Base-by-base conservation (phyloP, 2,329 filamentous ascomycete genomes). In the Trichoderma simmonsii region DNA sequence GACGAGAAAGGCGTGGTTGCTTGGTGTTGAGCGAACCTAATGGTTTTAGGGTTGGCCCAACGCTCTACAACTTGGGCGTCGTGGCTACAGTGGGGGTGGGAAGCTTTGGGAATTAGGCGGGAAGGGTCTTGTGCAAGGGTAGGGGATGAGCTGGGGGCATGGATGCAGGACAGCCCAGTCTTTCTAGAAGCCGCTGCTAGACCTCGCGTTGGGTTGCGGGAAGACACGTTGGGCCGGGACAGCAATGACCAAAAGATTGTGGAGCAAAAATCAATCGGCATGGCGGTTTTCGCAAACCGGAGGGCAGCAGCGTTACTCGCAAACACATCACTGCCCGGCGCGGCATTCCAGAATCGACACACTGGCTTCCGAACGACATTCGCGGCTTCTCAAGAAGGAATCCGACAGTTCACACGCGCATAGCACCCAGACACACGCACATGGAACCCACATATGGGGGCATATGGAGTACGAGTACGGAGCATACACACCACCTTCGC, bases 191-290 rank as follows among this genome's bases (percentile, higher is more conserved):
- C 21, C 21, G 51, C 60, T 62, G 67, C 67, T 39, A 36, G 68
- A 71, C 68, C 34, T 43, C 59, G 43, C 70, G 71, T 72, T 72
- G 71, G 71, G 66, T 70, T 63, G 51, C 39, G 59, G 69, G 30
- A 59, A 71, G 51, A 59, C 32, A 70, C 71, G 71, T 72, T 72
- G 71, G 71, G 71, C 71, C 26, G 71, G 71, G 71, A 72, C 66
- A 43, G 56, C 56, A 43, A 51, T 51, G 64, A 57, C 71, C 48
- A 72, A 60, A 24, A 57, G 28, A 21, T 18, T 57, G 66, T 72
- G 65, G 66, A 70, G 71, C 65, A 69, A 43, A 30, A 39, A n/a
- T 43, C 28, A 43, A 71, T 9, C 56, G 66, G 66, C 56, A 69
- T 43, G 56, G 66, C 36, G 56, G 39, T 67, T 60, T 36, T 63